These are phyloP conservation scores for Aaosphaeria arxii DNA, from an alignment of 2,329 filamentous ascomycete genomes.

Conservation along the genomic window DNA sequence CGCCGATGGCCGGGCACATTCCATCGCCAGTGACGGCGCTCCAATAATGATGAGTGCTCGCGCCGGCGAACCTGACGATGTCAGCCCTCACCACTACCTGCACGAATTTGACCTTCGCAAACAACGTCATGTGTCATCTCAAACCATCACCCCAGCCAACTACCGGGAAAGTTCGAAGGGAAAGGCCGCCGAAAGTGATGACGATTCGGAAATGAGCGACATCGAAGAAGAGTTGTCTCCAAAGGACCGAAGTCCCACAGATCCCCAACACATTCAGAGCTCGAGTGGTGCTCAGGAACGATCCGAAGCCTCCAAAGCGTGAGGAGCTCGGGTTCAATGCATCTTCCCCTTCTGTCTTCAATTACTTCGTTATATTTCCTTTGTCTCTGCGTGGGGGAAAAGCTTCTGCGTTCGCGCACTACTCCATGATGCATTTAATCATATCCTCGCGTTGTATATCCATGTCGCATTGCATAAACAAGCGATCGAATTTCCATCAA, in stretches of 20 bases:
- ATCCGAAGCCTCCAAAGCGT: too few relatives aligned
- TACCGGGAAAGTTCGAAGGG: constrained; percentile 23
- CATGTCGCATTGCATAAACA: too few relatives aligned
- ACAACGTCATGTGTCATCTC: constrained; percentile 33
- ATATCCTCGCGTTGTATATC: too few relatives aligned
- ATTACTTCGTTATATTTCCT: too few relatives aligned
- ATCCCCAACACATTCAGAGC: not conserved
- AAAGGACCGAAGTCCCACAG: constrained; percentile 7
- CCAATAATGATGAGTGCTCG: constrained; percentile 15
- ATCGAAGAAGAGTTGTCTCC: constrained; percentile 25
- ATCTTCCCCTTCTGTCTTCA: too few relatives aligned
- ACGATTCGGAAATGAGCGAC: constrained; percentile 30
- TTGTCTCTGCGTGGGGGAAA: too few relatives aligned
- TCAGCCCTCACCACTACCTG: constrained; percentile 10
- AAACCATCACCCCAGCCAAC: constrained; percentile 32
- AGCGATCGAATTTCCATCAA: too few relatives aligned
- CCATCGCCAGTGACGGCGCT: constrained; percentile 22
- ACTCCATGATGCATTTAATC: too few relatives aligned
- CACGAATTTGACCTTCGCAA: constrained; percentile 26
- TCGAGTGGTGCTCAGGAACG: too few relatives aligned
- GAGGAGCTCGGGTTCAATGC: too few relatives aligned
- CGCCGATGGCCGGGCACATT: constrained; percentile 8
- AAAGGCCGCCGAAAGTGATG: constrained; percentile 18
- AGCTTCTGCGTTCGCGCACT: too few relatives aligned
- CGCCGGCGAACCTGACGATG: constrained; percentile 17